Percentiles rank a stretch among this genome's conserved stretches.
Conservation (phyloP, 2,329 filamentous ascomycete genomes). For the Epichloe glyceriae region DNA sequence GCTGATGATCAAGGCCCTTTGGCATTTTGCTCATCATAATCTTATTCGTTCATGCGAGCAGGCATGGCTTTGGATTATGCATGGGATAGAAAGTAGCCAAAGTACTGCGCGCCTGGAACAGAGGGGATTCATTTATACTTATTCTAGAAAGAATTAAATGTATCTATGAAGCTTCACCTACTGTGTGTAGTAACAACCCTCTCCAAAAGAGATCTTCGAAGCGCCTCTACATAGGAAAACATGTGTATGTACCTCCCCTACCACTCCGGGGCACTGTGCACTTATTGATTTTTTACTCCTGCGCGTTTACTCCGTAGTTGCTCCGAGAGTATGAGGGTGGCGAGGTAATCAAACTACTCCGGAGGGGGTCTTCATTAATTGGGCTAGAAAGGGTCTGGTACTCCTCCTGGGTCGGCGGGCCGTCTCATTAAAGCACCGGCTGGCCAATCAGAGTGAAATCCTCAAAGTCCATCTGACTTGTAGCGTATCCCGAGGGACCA, state of each 20-base stretch:
- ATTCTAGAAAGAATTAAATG: no score
- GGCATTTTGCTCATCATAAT: background rate
- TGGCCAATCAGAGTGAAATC: background rate
- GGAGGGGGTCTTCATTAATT: background rate
- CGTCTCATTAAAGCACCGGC: conserved; percentile 5
- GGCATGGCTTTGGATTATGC: background rate
- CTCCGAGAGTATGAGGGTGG: background rate
- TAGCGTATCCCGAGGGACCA: no score
- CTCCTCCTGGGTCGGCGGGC: background rate
- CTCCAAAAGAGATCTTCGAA: no score
- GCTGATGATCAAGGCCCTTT: background rate
- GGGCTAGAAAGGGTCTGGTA: background rate
- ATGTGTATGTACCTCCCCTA: no score
- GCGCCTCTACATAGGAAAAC: no score
- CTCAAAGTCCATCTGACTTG: background rate
- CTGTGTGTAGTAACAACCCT: no score
- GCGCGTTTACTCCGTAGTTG: background rate
- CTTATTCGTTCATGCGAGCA: background rate
- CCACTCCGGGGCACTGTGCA: no score
- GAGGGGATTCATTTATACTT: no score
- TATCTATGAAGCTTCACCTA: no score
- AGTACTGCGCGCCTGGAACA: no score
- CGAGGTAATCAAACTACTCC: background rate
- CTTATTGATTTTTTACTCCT: no score
- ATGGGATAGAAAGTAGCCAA: background rate